Conservation (phyloP, 306 rosid species). For the Lithocarpus polystachyus region DNA sequence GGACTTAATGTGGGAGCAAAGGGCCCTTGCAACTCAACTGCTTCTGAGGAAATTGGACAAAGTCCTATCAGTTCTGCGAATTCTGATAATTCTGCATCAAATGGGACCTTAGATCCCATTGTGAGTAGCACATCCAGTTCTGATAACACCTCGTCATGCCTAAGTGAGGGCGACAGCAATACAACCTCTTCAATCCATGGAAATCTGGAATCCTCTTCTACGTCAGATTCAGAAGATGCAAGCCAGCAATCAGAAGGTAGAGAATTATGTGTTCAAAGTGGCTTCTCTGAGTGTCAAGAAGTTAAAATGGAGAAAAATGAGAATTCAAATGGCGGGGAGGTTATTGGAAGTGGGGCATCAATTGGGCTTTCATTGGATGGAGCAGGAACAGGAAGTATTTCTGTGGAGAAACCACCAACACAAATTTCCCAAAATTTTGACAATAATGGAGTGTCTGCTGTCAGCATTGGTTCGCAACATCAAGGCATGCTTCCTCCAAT, state of each 20-base stretch:
- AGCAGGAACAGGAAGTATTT: constrained; percentile 43
- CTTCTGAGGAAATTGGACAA: constrained; percentile 42
- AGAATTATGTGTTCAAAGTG: constrained; percentile 47
- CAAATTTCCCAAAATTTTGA: constrained; percentile 41
- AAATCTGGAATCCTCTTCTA: constrained; percentile 75
- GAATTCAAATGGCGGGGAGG: constrained; percentile 33
- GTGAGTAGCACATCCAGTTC: constrained; percentile 53
- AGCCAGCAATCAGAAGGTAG: constrained; percentile 76
- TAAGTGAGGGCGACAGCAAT: constrained; percentile 85
- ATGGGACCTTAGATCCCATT: constrained; percentile 40
- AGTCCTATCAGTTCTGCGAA: constrained; percentile 15
- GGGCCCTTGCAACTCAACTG: constrained; percentile 40
- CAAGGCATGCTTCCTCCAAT: constrained; percentile 50
- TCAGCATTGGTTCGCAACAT: constrained; percentile 57
- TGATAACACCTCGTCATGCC: constrained; percentile 78
- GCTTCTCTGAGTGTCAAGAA: constrained; percentile 48
- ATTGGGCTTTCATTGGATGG: constrained; percentile 33
- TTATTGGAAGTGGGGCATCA: constrained; percentile 27
- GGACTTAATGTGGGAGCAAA: constrained; percentile 34
- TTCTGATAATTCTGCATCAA: constrained; percentile 24
- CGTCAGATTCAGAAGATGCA: constrained; percentile 90
- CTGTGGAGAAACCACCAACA: constrained; percentile 30
- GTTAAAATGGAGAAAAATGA: constrained; percentile 37
- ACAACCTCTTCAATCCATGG: constrained; percentile 68
- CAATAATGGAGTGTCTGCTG: constrained; percentile 44